Conservation (phyloP, 352 stramenopile genomes). For the Phytophthora crassamura region DNA sequence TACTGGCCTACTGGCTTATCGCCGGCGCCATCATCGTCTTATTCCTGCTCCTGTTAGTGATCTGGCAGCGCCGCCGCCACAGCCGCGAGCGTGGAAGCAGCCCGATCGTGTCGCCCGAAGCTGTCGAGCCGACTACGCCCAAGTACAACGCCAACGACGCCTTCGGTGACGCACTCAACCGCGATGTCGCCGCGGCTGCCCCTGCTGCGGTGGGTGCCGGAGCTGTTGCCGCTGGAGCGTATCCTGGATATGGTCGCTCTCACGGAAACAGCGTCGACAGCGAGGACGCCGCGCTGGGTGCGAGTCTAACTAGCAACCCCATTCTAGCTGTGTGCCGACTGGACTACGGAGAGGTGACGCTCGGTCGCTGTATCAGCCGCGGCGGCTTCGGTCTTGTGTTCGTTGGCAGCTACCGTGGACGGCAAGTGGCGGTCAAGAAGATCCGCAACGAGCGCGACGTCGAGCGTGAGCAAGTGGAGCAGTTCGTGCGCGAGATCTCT, state of each 20-base stretch:
- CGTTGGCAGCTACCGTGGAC: conserved; percentile 43
- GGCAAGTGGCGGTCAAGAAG: conserved; percentile 56
- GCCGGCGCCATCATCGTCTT: conserved; percentile 41
- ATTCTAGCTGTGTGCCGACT: conserved; percentile 45
- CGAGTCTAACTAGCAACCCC: conserved; percentile 36
- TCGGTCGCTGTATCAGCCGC: conserved; percentile 47
- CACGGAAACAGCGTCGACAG: conserved; percentile 36
- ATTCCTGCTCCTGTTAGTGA: conserved; percentile 39
- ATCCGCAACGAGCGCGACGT: conserved; percentile 46
- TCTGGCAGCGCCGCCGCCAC: conserved; percentile 41
- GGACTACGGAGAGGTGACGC: conserved; percentile 39
- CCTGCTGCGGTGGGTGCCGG: background rate
- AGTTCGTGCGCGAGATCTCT: conserved; percentile 67
- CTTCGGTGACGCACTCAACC: conserved; percentile 31
- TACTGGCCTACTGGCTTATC: conserved; percentile 44
- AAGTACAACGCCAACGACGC: conserved; percentile 25
- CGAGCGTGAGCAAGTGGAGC: conserved; percentile 51
- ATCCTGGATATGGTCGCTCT: conserved; percentile 23
- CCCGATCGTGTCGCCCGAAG: conserved; percentile 33
- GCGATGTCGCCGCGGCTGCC: background rate
- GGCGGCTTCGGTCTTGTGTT: conserved; percentile 57
- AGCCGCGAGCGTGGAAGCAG: conserved; percentile 25
- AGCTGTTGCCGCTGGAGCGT: conserved; percentile 6
- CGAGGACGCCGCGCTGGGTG: conserved; percentile 37
- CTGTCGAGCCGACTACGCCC: conserved; percentile 31